Percentiles rank a stretch among this genome's conserved stretches.
Evolutionary conservation across 2,329 filamentous ascomycete species (phyloP).

Genomic region (Beauveria brongniartii): DNA sequence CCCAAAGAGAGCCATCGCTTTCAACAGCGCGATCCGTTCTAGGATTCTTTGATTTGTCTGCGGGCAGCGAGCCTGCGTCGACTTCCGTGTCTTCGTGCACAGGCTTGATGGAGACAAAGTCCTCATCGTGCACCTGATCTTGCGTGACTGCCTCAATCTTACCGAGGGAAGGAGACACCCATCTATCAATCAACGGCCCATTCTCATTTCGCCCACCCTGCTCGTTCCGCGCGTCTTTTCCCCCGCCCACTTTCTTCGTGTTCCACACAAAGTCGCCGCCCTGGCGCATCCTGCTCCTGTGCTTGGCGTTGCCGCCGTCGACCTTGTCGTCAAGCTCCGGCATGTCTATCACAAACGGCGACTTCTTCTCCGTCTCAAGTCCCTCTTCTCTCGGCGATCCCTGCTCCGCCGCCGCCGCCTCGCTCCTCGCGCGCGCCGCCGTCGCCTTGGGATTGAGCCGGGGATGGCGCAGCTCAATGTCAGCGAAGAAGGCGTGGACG

Average conservation of each 20-base stretch:
- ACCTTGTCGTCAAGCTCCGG: slow-evolving; percentile 2
- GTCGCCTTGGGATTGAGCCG: slow-evolving; percentile 14
- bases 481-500: slow-evolving; percentile 27
- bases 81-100: neutral
- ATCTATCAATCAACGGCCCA: slow-evolving; percentile 3
- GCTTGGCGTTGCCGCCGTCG: neutral
- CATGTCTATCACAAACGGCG: slow-evolving; percentile 1
- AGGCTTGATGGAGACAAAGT: neutral
- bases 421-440: slow-evolving; percentile 14
- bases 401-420: slow-evolving; percentile 11
- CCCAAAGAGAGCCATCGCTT: neutral
- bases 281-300: slow-evolving; percentile 1
- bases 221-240: neutral
- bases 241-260: slow-evolving; percentile 14
- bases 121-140: neutral
- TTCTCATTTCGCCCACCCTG: too few species aligned
- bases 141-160: neutral
- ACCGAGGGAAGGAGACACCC: neutral
- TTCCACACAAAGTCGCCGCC: slow-evolving; percentile 26
- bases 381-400: slow-evolving; percentile 13
- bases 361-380: neutral
- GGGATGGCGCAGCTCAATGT: slow-evolving; percentile 27
- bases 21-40: neutral
- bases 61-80: too few species aligned
- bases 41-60: neutral